phyloP scores from a whole-genome alignment of 768 basidiomycete species.

The Nidula microcarpa region DNA sequence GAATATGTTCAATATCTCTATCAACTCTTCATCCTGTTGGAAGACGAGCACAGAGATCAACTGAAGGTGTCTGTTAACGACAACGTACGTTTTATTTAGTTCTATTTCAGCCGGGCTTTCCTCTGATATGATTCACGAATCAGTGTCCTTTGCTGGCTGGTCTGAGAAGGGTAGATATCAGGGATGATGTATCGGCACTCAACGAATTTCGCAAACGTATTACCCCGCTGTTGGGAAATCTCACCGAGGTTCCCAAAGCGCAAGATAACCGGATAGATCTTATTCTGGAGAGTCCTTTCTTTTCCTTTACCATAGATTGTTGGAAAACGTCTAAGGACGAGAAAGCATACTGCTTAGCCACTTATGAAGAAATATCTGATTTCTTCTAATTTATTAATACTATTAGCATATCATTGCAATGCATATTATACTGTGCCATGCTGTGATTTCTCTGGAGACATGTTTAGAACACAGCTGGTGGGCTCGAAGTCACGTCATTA shows the following conservation, averaged over 20 bases:
- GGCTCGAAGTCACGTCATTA: too few species aligned
- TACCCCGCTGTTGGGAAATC: constrained; percentile 46
- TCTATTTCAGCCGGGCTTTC: neutral
- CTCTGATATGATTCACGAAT: neutral
- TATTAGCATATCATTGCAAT: neutral
- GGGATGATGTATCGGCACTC: constrained; percentile 32
- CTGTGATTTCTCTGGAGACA: too few species aligned
- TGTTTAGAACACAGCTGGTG: too few species aligned
- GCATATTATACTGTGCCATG: too few species aligned
- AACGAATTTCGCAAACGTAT: constrained; percentile 36
- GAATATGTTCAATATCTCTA: constrained; percentile 47
- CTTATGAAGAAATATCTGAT: constrained; percentile 7
- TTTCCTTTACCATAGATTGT: constrained; percentile 17
- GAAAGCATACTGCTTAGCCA: constrained; percentile 18
- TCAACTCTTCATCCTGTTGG: constrained; percentile 44
- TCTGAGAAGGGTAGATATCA: constrained; percentile 39
- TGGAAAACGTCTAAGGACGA: constrained; percentile 21
- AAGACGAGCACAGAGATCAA: constrained; percentile 42
- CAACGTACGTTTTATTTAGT: constrained; percentile 23
- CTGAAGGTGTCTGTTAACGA: constrained; percentile 48
- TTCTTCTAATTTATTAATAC: neutral
- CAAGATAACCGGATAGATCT: neutral
- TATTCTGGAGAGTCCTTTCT: constrained; percentile 5
- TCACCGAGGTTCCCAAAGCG: constrained; percentile 6
- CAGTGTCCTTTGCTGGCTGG: constrained; percentile 44